Evolutionary conservation across 768 basidiomycete species (phyloP), one percentile per base, ranked within the genome.

Genomic region (Paxillus rubicundulus): DNA sequence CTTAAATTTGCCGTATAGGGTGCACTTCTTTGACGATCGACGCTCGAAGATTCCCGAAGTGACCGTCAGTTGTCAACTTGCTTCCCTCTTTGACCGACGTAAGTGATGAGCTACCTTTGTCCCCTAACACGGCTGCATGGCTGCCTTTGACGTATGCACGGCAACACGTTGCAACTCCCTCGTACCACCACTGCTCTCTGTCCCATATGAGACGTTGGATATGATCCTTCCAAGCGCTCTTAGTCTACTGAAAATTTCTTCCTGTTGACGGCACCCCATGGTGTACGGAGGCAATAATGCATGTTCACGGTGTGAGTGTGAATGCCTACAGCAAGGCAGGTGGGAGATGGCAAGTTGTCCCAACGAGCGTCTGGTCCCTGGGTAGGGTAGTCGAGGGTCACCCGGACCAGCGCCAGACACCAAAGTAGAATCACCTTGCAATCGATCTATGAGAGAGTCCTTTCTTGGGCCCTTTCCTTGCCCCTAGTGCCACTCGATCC

Each of bases 401-500:
- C 3, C 3, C 24, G 24, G 24, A 24, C 24, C 24, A 27, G 24
- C 37, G 28, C 46, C 47, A 24, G 51, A 33, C 41, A 28, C 48
- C 12, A 27, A 45, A 42, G 39, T 40, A 21, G 49, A 54, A 44
- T 49, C 49, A 49, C 21, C 55, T n/a, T 49, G 47, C 54, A 53
- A 53, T 55, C 42, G 58, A 61, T 53, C 49, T 50, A 32, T 58
- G 54, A 54, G 55, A 42, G 64, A 42, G 64, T 58, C 59, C 24
- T 58, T 52, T 55, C 53, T 49, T 40, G 60, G 49, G 44, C 56
- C 52, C 33, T 36, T 57, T 68, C 59, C 57, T 53, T 49, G 55
- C 66, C 67, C 67, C 66, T 69, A 69, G 67, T 55, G 67, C 65
- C 67, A 69, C 67, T 56, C 54, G 65, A 67, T 71, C 66, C 68